phyloP scores from a whole-genome alignment of 371 early-diverging fungal genomes.

The Mucor racemosus region DNA sequence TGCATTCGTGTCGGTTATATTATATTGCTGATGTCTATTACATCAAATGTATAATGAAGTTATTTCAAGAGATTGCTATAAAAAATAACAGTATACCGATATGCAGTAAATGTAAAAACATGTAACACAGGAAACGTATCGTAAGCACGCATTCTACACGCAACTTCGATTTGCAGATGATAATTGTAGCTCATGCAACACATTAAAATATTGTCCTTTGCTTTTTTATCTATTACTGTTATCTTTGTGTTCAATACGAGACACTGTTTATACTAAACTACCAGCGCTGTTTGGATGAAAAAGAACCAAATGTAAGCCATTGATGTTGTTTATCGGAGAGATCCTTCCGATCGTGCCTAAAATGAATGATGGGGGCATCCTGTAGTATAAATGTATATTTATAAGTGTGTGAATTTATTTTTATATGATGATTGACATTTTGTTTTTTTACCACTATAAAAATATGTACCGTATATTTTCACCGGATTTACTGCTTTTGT shows the following conservation, averaged over 20 bases:
- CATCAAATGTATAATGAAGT: too few species aligned
- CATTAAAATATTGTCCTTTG: too few species aligned
- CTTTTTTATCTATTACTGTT: not conserved
- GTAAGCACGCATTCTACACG: not conserved
- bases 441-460: not conserved
- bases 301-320: too few species aligned
- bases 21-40: too few species aligned
- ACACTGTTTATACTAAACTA: conserved; percentile 6
- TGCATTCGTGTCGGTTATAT: too few species aligned
- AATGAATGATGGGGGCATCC: not conserved
- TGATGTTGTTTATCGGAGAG: not conserved
- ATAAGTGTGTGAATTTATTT: not conserved
- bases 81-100: not conserved
- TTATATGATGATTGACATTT: not conserved
- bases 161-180: not conserved
- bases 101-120: not conserved
- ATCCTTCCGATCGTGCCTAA: not conserved
- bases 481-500: not conserved
- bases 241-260: not conserved
- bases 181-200: too few species aligned
- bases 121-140: not conserved
- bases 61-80: too few species aligned
- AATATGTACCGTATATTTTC: not conserved
- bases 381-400: not conserved
- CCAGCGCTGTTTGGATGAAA: conserved; percentile 3